Evolutionary conservation across 768 basidiomycete genomes (phyloP).

Genomic region (Suillus fuscotomentosus): DNA sequence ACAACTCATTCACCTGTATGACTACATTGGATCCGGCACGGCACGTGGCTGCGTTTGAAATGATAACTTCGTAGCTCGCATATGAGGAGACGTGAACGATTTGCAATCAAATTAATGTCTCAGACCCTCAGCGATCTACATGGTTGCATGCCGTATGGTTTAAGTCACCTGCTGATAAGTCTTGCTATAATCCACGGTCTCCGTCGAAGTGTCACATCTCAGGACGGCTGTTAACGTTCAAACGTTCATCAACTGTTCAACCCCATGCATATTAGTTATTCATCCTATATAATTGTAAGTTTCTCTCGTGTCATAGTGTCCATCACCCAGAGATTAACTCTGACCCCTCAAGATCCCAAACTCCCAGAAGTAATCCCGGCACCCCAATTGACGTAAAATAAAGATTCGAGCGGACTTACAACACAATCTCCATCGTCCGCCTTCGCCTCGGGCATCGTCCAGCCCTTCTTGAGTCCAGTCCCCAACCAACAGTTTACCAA

Average conservation of each 20-base stretch:
- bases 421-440: constrained; percentile 65
- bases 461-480: constrained; percentile 49
- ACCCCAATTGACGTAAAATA: neutral
- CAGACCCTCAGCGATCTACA: neutral
- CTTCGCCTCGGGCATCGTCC: constrained; percentile 45
- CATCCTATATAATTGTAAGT: neutral
- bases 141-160: neutral
- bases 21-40: too few species aligned
- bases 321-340: neutral
- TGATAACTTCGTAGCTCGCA: too few species aligned
- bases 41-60: too few species aligned
- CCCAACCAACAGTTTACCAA: constrained; percentile 61
- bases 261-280: neutral
- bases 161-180: neutral
- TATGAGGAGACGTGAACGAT: neutral
- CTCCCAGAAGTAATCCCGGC: constrained; percentile 76
- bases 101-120: neutral
- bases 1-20: neutral
- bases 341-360: constrained; percentile 41
- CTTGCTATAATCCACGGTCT: neutral
- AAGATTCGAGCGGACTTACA: constrained; percentile 37
- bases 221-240: neutral
- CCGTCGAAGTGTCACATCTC: neutral
- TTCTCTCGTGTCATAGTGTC: neutral
- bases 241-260: neutral